Base-by-base conservation (phyloP, 129 eudicot species). In the Flaveria trinervia region DNA sequence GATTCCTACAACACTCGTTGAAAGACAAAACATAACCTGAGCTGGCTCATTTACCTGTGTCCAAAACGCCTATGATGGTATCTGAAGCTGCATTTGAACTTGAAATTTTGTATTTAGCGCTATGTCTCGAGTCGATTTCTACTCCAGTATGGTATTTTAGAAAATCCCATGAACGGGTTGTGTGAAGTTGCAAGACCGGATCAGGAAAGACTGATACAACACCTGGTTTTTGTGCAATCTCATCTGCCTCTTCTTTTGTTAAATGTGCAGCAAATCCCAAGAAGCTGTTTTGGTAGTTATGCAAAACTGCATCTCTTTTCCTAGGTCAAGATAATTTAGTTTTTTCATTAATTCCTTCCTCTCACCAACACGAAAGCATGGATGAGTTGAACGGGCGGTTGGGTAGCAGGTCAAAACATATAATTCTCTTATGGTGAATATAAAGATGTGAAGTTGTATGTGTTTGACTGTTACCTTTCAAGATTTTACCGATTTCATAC, bases 81-180 rank as follows among this genome's bases (percentile, higher is more conserved):
- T 89, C 97, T 17, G 82, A 83, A 36, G 84, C 73, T 50, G 80
- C 86, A 9, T 45, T 12, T 17, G 88, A 48, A 52, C 77, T 28
- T 13, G 85, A 36, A 1, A 12, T 33, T 2, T 22, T 65, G 61
- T 75, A 81, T 17, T 13, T 39, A 1, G 83, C 66, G 4, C 55
- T 22, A 5, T 72, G 78, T 36, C 17, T 66, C 48, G 75, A 72
- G 60, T 79, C 82, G 12, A 36, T 74, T 59, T 78, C 69, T 4
- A 84, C 57, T 67, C 65, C 83, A 9, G 87, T 85, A 79, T 87
- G 88, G 66, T 78, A 75, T 68, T 85, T 77, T 64, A 93, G 76
- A 82, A 93, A 93, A 75, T 91, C 97, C 98, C 98, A 93, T 51
- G 98, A 93, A 65, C 86, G 92, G 2, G 98, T 93, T 44, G 98